A percentile compares a stretch with the other conserved stretches of the same genome.
Evolutionary conservation across 257 asterid genomes (phyloP).

Genomic region (Solanum chilense): DNA sequence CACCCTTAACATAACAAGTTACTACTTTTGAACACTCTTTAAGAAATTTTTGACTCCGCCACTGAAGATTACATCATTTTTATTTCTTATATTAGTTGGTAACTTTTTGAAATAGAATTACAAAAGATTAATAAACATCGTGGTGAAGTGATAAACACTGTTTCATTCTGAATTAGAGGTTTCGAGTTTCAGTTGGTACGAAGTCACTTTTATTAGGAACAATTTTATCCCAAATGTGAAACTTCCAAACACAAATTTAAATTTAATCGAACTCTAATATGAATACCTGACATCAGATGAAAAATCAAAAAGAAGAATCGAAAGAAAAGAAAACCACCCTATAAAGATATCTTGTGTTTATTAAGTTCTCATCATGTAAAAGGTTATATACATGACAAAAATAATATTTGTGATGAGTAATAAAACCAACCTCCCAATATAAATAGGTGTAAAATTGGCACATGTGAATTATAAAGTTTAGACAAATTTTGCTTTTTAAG

Average conservation of each 20-base stretch:
- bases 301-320: not conserved
- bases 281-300: rapidly evolving
- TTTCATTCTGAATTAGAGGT: too few relatives aligned
- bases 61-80: not conserved
- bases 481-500: not conserved
- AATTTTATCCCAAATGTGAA: too few relatives aligned
- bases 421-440: not conserved
- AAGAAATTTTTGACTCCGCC: too few relatives aligned
- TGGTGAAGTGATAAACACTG: too few relatives aligned
- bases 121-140: too few relatives aligned
- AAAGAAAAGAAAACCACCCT: not conserved
- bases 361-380: not conserved
- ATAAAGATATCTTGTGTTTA: not conserved
- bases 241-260: not conserved
- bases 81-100: not conserved
- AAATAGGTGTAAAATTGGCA: not conserved
- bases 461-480: not conserved
- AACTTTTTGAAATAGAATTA: not conserved
- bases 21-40: too few relatives aligned
- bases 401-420: not conserved
- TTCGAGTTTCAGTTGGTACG: too few relatives aligned
- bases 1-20: too few relatives aligned
- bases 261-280: too few relatives aligned
- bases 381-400: not conserved
- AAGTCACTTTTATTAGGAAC: not conserved